Evolutionary conservation across 1,139 yeast species (phyloP).

Genomic region (Waltiozyma sp.): DNA sequence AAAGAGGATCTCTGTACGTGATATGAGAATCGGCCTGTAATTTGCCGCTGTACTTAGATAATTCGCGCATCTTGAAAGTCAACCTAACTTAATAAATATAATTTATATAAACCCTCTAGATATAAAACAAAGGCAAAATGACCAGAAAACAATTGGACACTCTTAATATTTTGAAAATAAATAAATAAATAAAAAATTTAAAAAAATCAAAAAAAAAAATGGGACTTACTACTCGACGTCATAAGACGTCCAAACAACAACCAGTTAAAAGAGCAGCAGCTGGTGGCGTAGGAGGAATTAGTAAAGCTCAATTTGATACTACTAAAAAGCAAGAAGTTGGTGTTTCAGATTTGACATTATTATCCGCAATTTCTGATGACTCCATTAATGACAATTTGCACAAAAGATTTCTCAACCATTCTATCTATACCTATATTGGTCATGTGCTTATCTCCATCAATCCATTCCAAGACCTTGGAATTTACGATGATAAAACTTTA

Average conservation of each 20-base stretch:
- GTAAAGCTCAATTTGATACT: slow-evolving; percentile 86
- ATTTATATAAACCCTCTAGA: no score
- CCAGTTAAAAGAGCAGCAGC: slow-evolving; percentile 41
- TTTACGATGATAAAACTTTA: slow-evolving; percentile 71
- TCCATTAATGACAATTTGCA: slow-evolving; percentile 86
- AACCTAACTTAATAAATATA: no score
- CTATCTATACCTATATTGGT: slow-evolving; percentile 83
- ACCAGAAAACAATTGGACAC: no score
- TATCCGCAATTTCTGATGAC: slow-evolving; percentile 84
- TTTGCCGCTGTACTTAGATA: no score
- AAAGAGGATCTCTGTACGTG: no score
- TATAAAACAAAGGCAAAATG: no score
- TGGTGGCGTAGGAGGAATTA: slow-evolving; percentile 43
- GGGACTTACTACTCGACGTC: slow-evolving; percentile 52
- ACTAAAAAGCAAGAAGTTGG: slow-evolving; percentile 94
- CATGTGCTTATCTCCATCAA: slow-evolving; percentile 90
- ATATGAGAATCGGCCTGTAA: no score
- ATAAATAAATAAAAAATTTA: no score
- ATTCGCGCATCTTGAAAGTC: no score
- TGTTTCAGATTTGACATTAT: slow-evolving; percentile 83
- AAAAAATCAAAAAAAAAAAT: no score
- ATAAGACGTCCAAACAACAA: slow-evolving; percentile 39
- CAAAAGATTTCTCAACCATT: slow-evolving; percentile 79
- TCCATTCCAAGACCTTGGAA: slow-evolving; percentile 93
- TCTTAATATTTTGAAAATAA: no score